These are phyloP conservation scores for Alnus rubra DNA, from an alignment of 306 rosid genomes.

Conservation along the genomic window DNA sequence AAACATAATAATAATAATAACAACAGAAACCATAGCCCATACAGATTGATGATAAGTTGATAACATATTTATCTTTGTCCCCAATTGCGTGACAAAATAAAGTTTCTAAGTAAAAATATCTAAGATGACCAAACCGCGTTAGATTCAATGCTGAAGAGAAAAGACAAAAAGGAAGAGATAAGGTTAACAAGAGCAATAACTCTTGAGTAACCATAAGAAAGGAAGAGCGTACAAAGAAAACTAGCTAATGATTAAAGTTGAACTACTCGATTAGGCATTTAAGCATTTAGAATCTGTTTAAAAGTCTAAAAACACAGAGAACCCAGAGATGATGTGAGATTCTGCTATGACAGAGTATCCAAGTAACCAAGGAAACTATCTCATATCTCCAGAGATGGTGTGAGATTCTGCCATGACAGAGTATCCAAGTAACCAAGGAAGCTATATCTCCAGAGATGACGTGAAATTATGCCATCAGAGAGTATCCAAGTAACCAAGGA, in stretches of 20 bases:
- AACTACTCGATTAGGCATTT: neutral
- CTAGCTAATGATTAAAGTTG: neutral
- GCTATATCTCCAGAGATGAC: no score
- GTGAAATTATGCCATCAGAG: conserved; percentile 12
- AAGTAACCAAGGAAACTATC: neutral
- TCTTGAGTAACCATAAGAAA: neutral
- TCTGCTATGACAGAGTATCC: conserved; percentile 13
- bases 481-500: conserved; percentile 11
- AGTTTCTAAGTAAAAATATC: neutral
- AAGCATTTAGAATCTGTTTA: neutral
- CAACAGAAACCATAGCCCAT: neutral
- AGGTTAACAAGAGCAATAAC: neutral
- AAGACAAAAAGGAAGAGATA: neutral
- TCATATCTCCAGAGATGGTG: neutral
- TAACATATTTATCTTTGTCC: no score
- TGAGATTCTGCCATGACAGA: conserved; percentile 18
- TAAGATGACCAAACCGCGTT: neutral
- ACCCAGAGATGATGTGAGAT: neutral
- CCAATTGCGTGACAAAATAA: neutral
- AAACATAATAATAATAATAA: neutral
- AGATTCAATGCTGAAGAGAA: neutral
- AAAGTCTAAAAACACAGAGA: neutral
- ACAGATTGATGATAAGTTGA: no score
- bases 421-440: neutral
- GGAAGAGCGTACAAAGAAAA: neutral